Evolutionary conservation across 2,329 filamentous ascomycete species (phyloP).

Genomic region (Camptophora hylomeconis): DNA sequence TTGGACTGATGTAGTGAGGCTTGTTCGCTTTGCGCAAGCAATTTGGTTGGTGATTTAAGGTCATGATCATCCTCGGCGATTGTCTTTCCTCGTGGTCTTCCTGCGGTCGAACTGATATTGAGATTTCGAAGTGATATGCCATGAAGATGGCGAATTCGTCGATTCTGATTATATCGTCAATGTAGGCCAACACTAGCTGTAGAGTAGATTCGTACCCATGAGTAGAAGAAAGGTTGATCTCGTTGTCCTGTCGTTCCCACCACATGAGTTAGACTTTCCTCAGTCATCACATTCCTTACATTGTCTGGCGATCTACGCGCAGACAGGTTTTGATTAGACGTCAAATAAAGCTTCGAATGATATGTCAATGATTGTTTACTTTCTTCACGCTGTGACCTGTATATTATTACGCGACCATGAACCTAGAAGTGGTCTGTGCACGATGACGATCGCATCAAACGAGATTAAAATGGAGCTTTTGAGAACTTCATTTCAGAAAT

Average conservation of each 20-base stretch:
- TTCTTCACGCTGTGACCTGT: too few species aligned
- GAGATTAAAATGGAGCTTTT: too few species aligned
- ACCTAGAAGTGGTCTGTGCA: too few species aligned
- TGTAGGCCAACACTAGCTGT: background rate
- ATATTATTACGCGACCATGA: too few species aligned
- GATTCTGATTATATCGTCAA: slow-evolving; percentile 45
- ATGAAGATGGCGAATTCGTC: slow-evolving; percentile 74
- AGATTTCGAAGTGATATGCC: slow-evolving; percentile 81
- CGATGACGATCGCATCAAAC: too few species aligned
- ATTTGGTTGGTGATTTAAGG: slow-evolving; percentile 54
- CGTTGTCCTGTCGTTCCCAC: slow-evolving; percentile 13
- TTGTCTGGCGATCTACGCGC: too few species aligned
- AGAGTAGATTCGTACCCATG: slow-evolving; percentile 28
- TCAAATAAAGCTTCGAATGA: too few species aligned
- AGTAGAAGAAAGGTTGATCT: slow-evolving; percentile 36
- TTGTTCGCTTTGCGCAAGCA: slow-evolving; percentile 39
- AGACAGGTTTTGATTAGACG: too few species aligned
- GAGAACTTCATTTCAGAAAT: too few species aligned
- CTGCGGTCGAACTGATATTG: slow-evolving; percentile 46
- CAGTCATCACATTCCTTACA: too few species aligned
- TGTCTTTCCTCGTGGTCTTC: slow-evolving; percentile 43
- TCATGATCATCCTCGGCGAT: slow-evolving; percentile 64
- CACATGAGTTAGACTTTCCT: too few species aligned
- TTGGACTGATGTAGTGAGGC: slow-evolving; percentile 42
- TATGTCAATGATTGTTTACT: too few species aligned